Conservation (phyloP, 2,329 filamentous ascomycete genomes). For the Aspergillus novoparasiticus region DNA sequence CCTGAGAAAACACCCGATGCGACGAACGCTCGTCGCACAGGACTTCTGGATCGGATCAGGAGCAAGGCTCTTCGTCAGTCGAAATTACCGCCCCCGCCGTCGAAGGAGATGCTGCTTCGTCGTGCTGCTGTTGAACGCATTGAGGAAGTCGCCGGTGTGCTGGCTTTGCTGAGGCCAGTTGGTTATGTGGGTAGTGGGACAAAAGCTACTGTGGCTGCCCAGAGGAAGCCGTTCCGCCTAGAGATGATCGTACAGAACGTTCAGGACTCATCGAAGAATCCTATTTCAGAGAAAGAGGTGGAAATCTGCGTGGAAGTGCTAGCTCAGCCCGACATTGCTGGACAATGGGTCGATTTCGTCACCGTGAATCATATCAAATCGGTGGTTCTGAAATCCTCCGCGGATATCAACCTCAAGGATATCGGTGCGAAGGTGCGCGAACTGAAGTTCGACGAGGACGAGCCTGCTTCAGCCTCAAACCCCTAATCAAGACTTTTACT, state of each 20-base stretch:
- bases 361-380: slow-evolving; percentile 49
- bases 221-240: slow-evolving; percentile 68
- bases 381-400: slow-evolving; percentile 49
- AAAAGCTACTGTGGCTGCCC: slow-evolving; percentile 37
- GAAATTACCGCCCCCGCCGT: slow-evolving; percentile 48
- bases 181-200: slow-evolving; percentile 35
- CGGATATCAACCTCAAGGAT: slow-evolving; percentile 38
- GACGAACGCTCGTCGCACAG: slow-evolving; percentile 52
- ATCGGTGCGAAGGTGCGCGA: slow-evolving; percentile 36
- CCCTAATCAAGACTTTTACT: slow-evolving; percentile 11
- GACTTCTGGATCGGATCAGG: slow-evolving; percentile 74
- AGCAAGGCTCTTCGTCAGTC: slow-evolving; percentile 63
- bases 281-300: slow-evolving; percentile 53
- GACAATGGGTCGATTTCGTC: slow-evolving; percentile 53
- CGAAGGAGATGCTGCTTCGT: slow-evolving; percentile 61
- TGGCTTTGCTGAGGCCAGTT: slow-evolving; percentile 61
- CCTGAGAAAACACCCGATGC: slow-evolving; percentile 29
- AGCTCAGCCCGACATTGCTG: slow-evolving; percentile 49
- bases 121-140: slow-evolving; percentile 68
- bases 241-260: slow-evolving; percentile 65
- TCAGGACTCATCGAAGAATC: slow-evolving; percentile 63
- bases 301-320: slow-evolving; percentile 52
- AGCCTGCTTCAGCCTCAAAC: slow-evolving; percentile 16
- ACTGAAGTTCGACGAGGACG: slow-evolving; percentile 32
- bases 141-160: slow-evolving; percentile 67